phyloP scores from a whole-genome alignment of 2,329 filamentous ascomycete species.

The Hypoxylon sp. region DNA sequence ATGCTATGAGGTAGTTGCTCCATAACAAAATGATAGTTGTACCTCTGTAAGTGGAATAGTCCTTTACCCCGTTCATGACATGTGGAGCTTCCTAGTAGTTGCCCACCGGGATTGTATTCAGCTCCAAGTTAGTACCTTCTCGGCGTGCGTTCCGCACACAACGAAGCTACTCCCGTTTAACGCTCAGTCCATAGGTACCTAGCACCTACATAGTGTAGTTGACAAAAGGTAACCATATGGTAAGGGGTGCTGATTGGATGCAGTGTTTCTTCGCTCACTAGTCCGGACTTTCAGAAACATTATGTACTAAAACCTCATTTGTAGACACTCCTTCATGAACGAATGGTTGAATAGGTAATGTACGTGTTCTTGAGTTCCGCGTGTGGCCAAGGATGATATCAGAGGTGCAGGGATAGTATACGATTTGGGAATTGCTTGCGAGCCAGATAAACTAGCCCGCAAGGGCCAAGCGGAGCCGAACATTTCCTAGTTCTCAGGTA shows the following conservation, averaged over 20 bases:
- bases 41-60: slow-evolving; percentile 3
- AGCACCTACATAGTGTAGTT: too few species aligned
- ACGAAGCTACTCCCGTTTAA: slow-evolving; percentile 6
- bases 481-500: slow-evolving; percentile 24
- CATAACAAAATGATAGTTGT: background rate
- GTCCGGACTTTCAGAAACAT: background rate
- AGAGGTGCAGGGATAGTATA: slow-evolving; percentile 28
- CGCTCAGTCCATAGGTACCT: background rate
- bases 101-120: background rate
- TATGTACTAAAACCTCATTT: background rate
- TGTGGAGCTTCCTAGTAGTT: background rate
- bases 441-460: slow-evolving; percentile 19
- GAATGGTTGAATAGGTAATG: slow-evolving; percentile 8
- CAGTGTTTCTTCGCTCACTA: background rate
- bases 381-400: slow-evolving; percentile 30
- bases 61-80: background rate
- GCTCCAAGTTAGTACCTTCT: slow-evolving; percentile 14
- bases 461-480: slow-evolving; percentile 36
- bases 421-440: slow-evolving; percentile 45
- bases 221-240: background rate
- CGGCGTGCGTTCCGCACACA: slow-evolving; percentile 27
- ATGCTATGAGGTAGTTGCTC: background rate
- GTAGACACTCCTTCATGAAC: background rate
- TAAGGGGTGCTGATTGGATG: background rate
- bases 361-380: slow-evolving; percentile 20